phyloP scores from a whole-genome alignment of 352 stramenopile genomes.

The Halophytophthora batemanensis region DNA sequence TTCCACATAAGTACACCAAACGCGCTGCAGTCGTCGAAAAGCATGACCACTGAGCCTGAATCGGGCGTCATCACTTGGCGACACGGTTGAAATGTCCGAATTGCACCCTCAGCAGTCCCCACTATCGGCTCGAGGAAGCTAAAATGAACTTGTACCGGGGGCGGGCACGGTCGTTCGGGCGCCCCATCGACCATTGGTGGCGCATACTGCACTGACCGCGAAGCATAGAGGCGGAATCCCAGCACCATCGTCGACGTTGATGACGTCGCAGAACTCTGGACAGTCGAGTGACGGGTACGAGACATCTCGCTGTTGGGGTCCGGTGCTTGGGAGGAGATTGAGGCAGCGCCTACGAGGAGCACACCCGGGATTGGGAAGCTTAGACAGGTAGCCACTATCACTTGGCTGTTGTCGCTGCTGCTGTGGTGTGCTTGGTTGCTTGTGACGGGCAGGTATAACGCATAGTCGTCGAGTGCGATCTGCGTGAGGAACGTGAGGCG shows the following conservation, averaged over 20 bases:
- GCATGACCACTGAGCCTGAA: slow-evolving; percentile 31
- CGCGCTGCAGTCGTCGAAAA: slow-evolving; percentile 19
- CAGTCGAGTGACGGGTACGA: neutral
- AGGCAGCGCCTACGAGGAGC: slow-evolving; percentile 34
- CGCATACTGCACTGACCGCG: slow-evolving; percentile 11
- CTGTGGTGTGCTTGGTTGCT: neutral
- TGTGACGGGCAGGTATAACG: neutral
- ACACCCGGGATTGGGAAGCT: slow-evolving; percentile 37
- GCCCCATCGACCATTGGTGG: neutral
- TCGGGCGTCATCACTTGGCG: slow-evolving; percentile 18
- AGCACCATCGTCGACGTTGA: slow-evolving; percentile 24
- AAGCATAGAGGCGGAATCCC: slow-evolving; percentile 47
- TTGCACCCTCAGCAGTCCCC: slow-evolving; percentile 3
- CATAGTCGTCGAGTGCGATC: slow-evolving; percentile 38
- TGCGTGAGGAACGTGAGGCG: slow-evolving; percentile 34
- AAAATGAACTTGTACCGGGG: slow-evolving; percentile 36
- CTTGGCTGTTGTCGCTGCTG: neutral
- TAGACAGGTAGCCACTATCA: slow-evolving; percentile 31
- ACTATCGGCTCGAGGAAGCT: slow-evolving; percentile 39
- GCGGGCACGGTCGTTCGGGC: neutral
- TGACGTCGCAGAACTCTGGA: neutral
- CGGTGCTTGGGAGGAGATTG: neutral
- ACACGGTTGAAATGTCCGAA: slow-evolving; percentile 16
- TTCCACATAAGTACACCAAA: slow-evolving; percentile 51
- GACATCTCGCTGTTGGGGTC: slow-evolving; percentile 10